Conservation (phyloP, 129 eudicot genomes). For the Arctium lappa region DNA sequence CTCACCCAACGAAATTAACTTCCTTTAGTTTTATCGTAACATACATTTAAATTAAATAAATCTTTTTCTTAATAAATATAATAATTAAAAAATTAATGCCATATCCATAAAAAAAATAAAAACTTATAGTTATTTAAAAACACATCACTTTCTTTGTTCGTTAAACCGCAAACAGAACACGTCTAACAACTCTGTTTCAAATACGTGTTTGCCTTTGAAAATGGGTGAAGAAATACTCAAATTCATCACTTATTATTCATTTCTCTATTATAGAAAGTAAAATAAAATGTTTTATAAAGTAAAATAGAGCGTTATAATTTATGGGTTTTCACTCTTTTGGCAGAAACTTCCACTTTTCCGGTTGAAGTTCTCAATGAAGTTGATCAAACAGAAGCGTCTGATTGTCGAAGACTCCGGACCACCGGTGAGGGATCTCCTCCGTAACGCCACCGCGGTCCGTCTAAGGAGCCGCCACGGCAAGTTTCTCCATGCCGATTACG, state of each 20-base stretch:
- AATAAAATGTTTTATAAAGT: too few relatives aligned
- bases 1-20: not conserved
- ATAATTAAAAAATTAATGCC: too few relatives aligned
- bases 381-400: slow-evolving; percentile 3
- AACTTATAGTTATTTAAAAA: not conserved
- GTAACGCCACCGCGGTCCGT: slow-evolving; percentile 53
- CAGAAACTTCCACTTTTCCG: slow-evolving; percentile 29
- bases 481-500: slow-evolving; percentile 61
- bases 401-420: not conserved
- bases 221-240: not conserved
- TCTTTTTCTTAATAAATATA: too few relatives aligned
- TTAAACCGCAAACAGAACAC: not conserved
- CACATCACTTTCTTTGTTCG: not conserved
- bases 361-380: slow-evolving; percentile 8
- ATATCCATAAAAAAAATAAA: not conserved
- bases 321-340: not conserved
- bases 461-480: slow-evolving; percentile 59
- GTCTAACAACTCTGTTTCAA: not conserved
- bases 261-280: too few relatives aligned
- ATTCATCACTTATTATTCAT: not conserved
- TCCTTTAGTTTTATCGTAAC: not conserved
- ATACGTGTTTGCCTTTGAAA: not conserved
- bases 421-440: slow-evolving; percentile 43
- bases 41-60: too few relatives aligned
- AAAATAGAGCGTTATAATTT: too few relatives aligned